phyloP scores from a whole-genome alignment of 768 basidiomycete species.

The Boletus bicolor region DNA sequence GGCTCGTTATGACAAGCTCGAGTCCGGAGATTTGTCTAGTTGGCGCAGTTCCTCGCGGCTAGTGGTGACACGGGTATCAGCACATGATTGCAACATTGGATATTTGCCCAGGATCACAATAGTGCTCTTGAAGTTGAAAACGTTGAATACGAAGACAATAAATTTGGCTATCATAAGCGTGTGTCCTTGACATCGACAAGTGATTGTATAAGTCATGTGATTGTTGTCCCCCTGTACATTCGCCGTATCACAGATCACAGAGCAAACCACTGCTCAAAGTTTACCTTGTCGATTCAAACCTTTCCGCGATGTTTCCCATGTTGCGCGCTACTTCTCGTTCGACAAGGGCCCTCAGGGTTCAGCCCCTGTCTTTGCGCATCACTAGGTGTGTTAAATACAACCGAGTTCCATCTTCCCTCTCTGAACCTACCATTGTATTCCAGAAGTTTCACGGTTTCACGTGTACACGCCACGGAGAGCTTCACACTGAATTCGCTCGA shows the following conservation, averaged over 20 bases:
- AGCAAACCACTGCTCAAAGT: background rate
- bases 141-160: too few relatives aligned
- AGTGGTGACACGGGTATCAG: background rate
- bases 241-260: background rate
- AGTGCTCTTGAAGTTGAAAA: too few relatives aligned
- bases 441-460: conserved; percentile 28
- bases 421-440: background rate
- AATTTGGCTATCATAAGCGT: too few relatives aligned
- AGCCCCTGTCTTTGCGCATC: background rate
- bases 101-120: background rate
- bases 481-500: conserved; percentile 60
- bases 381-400: conserved; percentile 15
- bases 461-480: conserved; percentile 25
- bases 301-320: conserved; percentile 13
- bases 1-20: background rate
- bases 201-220: conserved; percentile 18
- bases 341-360: conserved; percentile 7
- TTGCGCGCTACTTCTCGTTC: conserved; percentile 24
- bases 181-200: too few relatives aligned
- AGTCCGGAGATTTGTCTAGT: background rate
- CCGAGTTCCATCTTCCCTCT: background rate
- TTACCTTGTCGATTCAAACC: background rate
- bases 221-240: conserved; percentile 13
- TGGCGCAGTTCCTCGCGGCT: background rate
- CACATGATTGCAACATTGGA: background rate